Evolutionary conservation across 1,139 yeast species (phyloP).

Genomic region (Yamadazyma triangularis): DNA sequence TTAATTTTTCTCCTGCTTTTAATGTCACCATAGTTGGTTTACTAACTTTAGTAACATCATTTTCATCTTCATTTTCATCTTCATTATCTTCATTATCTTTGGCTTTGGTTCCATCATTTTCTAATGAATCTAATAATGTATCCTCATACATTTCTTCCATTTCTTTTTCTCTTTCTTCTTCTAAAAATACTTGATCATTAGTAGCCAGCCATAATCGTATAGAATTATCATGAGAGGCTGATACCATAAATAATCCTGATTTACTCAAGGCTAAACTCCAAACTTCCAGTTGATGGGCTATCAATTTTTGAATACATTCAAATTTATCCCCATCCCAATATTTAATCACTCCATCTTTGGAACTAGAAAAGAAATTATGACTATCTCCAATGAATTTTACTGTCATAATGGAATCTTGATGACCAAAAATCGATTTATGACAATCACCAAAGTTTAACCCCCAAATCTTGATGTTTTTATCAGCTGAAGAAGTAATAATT

Average conservation of each 20-base stretch:
- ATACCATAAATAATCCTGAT: conserved; percentile 68
- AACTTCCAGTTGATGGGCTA: conserved; percentile 89
- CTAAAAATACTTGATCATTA: conserved; percentile 89
- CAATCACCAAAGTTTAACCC: conserved; percentile 99
- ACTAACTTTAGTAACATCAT: conserved; percentile 61
- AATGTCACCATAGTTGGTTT: conserved; percentile 87
- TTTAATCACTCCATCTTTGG: conserved; percentile 85
- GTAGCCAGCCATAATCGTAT: conserved; percentile 89
- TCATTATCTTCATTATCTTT: too few relatives aligned
- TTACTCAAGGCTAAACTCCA: conserved; percentile 82
- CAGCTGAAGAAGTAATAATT: conserved; percentile 91
- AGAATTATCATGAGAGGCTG: conserved; percentile 94
- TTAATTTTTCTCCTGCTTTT: conserved; percentile 89
- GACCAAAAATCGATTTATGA: conserved; percentile 94
- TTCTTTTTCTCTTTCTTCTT: conserved; percentile 95
- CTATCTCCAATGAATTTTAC: conserved; percentile 79
- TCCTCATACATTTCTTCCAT: conserved; percentile 87
- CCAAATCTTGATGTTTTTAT: conserved; percentile 96
- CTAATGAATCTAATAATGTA: conserved; percentile 66
- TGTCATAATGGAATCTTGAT: conserved; percentile 90
- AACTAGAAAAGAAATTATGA: conserved; percentile 85
- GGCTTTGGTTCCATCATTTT: conserved; percentile 24
- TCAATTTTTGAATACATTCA: conserved; percentile 82
- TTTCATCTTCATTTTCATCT: conserved; percentile 45
- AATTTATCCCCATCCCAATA: conserved; percentile 99